These are phyloP conservation scores for Davidsoniella neocaledoniae DNA, from an alignment of 2,329 filamentous ascomycete genomes.

Conservation along the genomic window DNA sequence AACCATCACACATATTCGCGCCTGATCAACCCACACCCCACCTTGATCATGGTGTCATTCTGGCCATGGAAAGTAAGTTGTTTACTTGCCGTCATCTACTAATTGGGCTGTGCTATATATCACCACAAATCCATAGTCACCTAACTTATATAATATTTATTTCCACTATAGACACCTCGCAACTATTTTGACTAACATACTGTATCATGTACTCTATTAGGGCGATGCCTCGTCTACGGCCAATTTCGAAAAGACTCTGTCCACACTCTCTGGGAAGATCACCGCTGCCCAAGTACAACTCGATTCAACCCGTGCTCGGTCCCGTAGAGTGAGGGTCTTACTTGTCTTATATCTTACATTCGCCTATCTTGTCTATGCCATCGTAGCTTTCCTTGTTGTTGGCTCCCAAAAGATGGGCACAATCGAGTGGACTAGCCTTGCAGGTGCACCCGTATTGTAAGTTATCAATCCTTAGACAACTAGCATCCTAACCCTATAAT, in stretches of 20 bases:
- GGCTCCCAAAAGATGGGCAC: constrained; percentile 65
- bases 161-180: neutral
- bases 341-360: constrained; percentile 85
- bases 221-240: constrained; percentile 67
- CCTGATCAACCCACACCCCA: neutral
- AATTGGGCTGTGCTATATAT: neutral
- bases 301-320: constrained; percentile 53
- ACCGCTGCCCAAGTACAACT: constrained; percentile 54
- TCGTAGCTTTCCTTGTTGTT: constrained; percentile 70
- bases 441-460: constrained; percentile 63
- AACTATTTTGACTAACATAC: too few relatives aligned
- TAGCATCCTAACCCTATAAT: neutral
- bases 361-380: constrained; percentile 71
- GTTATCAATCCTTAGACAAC: constrained; percentile 16
- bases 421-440: constrained; percentile 61
- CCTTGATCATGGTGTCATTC: constrained; percentile 53
- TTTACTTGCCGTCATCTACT: neutral
- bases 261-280: constrained; percentile 69
- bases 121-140: too few relatives aligned
- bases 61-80: constrained; percentile 65
- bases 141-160: too few relatives aligned
- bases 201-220: constrained; percentile 25
- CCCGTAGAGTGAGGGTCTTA: constrained; percentile 65
- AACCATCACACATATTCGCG: neutral
- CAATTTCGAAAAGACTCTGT: constrained; percentile 82